Evolutionary conservation across 768 basidiomycete species (phyloP), one percentile per base, ranked within the genome.

Genomic region (Leccinum uliginosum): DNA sequence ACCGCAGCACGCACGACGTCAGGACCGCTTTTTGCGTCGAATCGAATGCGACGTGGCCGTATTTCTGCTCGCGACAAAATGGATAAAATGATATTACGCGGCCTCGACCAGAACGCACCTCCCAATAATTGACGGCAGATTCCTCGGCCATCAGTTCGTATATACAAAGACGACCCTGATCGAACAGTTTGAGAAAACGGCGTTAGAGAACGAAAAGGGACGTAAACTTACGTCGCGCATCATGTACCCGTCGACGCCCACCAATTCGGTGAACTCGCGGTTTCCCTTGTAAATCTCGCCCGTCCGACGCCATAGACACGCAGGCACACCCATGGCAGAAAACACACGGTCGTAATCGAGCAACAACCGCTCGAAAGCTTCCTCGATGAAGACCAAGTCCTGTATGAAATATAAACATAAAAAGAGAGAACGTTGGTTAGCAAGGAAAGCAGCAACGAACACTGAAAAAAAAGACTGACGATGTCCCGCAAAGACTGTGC

Each of bases 251-350:
- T 93, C 91, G 29, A 97, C 80, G 21, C 94, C 87, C 30, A 97
- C 83, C 8, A 98, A 77, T 65, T 93, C 91, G 6, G 93, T 87
- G 70, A 99, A 98, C 73, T 96, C 94, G 54, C 92, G 83, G 69
- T 99, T 99, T 45, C 89, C 95, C 72, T 98, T 98, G 79, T 98
- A 98, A 60, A 98, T 98, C 75, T 98, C 95, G 32, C 96, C 96
- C 3, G 96, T 99, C 49, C 96, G 78, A 26, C 95, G 80, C 96
- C 96, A 98, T 6, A 98, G 80, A 62, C 96, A 99, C 0, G 94
- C 94, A 0, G 96, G 96, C 4, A 98, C 93, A 32, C 93, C 94
- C 88, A 99, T 98, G 0, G 92, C 93, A 52, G 87, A 87, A 73
- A 93, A 92, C 14, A 91, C 93, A 23, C 94, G 87, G 69, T 98